Evolutionary conservation across 495 filamentous ascomycete genomes (phyloP).

Genomic region (Hyaloscypha bicolor): DNA sequence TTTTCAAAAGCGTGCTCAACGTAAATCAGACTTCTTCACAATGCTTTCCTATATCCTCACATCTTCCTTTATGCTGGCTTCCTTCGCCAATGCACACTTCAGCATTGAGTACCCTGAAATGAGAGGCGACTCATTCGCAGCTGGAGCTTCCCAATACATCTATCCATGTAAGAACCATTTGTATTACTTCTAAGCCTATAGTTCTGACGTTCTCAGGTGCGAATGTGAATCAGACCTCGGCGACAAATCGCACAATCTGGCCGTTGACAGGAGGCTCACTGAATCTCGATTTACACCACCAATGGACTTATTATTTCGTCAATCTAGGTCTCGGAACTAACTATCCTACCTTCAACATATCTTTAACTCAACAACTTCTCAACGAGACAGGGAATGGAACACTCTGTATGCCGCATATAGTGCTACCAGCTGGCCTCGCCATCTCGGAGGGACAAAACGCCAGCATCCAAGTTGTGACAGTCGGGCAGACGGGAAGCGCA

Average conservation of each 20-base stretch:
- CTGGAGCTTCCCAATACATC: slow-evolving; percentile 50
- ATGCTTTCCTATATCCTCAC: neutral
- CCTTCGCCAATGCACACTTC: slow-evolving; percentile 56
- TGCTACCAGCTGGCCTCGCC: slow-evolving; percentile 43
- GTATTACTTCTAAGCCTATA: slow-evolving; percentile 10
- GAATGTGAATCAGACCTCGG: slow-evolving; percentile 46
- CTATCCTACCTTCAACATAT: slow-evolving; percentile 61
- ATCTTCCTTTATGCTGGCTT: neutral
- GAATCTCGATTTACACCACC: slow-evolving; percentile 52
- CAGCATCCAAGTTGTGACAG: slow-evolving; percentile 60
- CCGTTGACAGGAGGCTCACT: slow-evolving; percentile 59
- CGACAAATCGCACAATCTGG: slow-evolving; percentile 62
- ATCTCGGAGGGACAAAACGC: slow-evolving; percentile 52
- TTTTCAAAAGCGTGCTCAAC: neutral
- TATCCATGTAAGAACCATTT: slow-evolving; percentile 53
- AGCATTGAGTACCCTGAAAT: slow-evolving; percentile 55
- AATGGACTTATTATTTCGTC: slow-evolving; percentile 59
- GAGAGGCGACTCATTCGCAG: slow-evolving; percentile 53
- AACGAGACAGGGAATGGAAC: slow-evolving; percentile 65
- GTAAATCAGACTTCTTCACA: neutral
- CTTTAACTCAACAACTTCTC: slow-evolving; percentile 49
- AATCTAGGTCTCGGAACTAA: slow-evolving; percentile 63
- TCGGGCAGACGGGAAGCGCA: slow-evolving; percentile 46
- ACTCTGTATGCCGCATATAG: slow-evolving; percentile 56
- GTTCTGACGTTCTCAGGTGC: slow-evolving; percentile 46